Conservation (phyloP, 345 rosid species). For the Rhodamnia rubescens region DNA sequence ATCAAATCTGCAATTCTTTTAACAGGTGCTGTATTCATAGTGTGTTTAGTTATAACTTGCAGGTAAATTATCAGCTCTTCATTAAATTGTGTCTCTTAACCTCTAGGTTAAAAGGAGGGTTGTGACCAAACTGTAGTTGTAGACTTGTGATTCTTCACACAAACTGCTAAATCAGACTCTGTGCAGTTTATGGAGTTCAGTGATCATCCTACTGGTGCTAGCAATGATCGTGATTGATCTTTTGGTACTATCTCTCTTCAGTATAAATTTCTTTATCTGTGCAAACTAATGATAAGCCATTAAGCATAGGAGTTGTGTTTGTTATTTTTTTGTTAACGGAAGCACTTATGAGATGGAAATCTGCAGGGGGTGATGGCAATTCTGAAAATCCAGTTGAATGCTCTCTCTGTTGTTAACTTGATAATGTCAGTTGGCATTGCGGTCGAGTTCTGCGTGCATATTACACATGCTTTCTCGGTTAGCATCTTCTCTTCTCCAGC, state of each 20-base stretch:
- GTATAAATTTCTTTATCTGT: not conserved
- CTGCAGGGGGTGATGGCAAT: conserved; percentile 95
- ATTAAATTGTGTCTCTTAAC: not conserved
- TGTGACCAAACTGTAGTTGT: not conserved
- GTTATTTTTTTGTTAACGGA: not conserved
- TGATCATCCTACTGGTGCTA: conserved; percentile 76
- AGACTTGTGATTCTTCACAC: not conserved
- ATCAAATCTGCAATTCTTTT: conserved; percentile 1
- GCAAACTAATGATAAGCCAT: not conserved
- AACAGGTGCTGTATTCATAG: conserved; percentile 84
- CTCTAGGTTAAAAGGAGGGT: not conserved
- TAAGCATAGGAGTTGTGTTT: not conserved
- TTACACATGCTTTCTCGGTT: conserved; percentile 84
- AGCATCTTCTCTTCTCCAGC: conserved; percentile 17
- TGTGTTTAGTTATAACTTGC: conserved; percentile 84
- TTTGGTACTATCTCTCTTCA: conserved; percentile 34
- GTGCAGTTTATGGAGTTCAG: conserved; percentile 85
- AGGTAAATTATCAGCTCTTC: conserved; percentile 28
- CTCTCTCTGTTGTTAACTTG: conserved; percentile 90
- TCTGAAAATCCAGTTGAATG: conserved; percentile 82
- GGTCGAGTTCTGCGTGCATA: conserved; percentile 94
- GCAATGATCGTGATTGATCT: conserved; percentile 85
- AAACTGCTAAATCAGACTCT: not conserved
- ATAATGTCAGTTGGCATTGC: conserved; percentile 94
- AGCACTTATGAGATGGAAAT: conserved; percentile 12